Conservation (phyloP, 768 basidiomycete species). For the Cubamyces lactineus region DNA sequence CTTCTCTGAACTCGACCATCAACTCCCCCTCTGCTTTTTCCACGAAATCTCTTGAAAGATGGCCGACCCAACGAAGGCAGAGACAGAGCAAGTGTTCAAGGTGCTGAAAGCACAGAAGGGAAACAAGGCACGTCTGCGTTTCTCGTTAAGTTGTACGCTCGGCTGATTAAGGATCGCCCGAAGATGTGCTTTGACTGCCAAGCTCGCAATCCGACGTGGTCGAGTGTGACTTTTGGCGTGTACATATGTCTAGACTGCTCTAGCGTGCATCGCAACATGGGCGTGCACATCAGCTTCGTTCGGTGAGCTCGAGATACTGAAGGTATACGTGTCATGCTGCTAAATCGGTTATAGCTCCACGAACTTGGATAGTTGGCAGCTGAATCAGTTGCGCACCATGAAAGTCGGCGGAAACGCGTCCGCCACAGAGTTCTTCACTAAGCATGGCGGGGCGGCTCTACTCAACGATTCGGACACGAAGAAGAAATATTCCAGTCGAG, state of each 20-base stretch:
- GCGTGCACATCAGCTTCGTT: conserved; percentile 97
- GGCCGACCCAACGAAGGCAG: conserved; percentile 81
- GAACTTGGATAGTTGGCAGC: conserved; percentile 94
- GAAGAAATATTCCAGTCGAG: conserved; percentile 85
- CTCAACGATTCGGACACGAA: conserved; percentile 77
- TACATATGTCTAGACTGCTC: conserved; percentile 99
- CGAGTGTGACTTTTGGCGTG: conserved; percentile 93
- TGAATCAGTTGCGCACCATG: conserved; percentile 90
- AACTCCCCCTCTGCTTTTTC: background rate
- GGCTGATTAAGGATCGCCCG: conserved; percentile 12
- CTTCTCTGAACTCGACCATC: conserved; percentile 2
- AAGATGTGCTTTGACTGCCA: conserved; percentile 94
- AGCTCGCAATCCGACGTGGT: conserved; percentile 97
- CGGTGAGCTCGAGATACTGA: conserved; percentile 53
- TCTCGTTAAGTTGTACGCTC: background rate
- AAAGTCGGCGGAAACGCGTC: conserved; percentile 93
- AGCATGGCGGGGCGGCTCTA: conserved; percentile 77
- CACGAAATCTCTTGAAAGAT: conserved; percentile 39
- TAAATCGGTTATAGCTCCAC: conserved; percentile 66
- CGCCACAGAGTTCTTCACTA: conserved; percentile 86
- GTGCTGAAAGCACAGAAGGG: conserved; percentile 83
- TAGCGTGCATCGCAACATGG: conserved; percentile 92
- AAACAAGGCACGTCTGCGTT: conserved; percentile 64
- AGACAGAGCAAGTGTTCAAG: conserved; percentile 86
- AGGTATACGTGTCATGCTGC: conserved; percentile 11